Evolutionary conservation across 352 stramenopile species (phyloP).

Genomic region (Peronospora belbahrii): DNA sequence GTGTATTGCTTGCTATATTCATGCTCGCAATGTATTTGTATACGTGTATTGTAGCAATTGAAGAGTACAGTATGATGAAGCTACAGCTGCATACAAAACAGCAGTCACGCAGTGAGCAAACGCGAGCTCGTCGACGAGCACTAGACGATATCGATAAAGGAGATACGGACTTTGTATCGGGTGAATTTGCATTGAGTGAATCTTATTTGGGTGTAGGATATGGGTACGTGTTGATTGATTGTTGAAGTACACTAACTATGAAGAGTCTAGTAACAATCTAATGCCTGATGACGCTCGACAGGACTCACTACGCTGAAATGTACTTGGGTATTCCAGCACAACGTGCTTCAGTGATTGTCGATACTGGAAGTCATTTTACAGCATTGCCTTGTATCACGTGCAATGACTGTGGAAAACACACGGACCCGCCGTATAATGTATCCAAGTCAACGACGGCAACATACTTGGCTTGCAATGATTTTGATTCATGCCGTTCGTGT

Average conservation of each 20-base stretch:
- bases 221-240: conserved; percentile 29
- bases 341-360: conserved; percentile 78
- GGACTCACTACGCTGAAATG: conserved; percentile 79
- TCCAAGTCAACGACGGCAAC: conserved; percentile 69
- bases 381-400: conserved; percentile 69
- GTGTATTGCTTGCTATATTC: conserved; percentile 5
- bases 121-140: conserved; percentile 39
- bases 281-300: conserved; percentile 17
- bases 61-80: conserved; percentile 15
- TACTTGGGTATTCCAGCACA: conserved; percentile 74
- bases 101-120: conserved; percentile 26
- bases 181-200: conserved; percentile 46
- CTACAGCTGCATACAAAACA: conserved; percentile 23
- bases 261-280: not conserved
- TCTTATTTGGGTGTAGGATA: conserved; percentile 58
- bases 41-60: not conserved
- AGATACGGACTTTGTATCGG: conserved; percentile 13
- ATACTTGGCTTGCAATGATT: conserved; percentile 55
- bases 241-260: not conserved
- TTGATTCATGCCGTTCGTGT: conserved; percentile 45
- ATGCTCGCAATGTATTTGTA: not conserved
- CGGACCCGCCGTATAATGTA: conserved; percentile 64
- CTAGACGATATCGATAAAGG: conserved; percentile 1
- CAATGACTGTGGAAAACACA: conserved; percentile 59
- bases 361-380: conserved; percentile 77